These are phyloP conservation scores for Tylopilus subfusipes DNA, from an alignment of 768 basidiomycete genomes.

Conservation along the genomic window DNA sequence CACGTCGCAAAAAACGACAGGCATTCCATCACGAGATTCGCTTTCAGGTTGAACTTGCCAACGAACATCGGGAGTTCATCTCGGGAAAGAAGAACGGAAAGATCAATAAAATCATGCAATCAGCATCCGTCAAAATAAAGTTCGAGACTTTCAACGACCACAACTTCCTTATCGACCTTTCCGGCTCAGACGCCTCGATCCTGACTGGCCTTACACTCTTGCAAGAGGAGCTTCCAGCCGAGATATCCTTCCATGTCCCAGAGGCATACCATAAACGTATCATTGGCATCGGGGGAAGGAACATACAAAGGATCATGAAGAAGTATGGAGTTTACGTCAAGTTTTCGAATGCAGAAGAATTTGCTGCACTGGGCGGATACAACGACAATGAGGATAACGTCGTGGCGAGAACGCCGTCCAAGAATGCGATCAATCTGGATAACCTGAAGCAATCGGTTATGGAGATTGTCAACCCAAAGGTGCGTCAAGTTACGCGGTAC, in stretches of 20 bases:
- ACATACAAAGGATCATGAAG: slow-evolving; percentile 99
- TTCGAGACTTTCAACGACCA: slow-evolving; percentile 98
- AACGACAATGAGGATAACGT: slow-evolving; percentile 99
- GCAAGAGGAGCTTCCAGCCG: slow-evolving; percentile 97
- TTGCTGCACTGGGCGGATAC: slow-evolving; percentile 90
- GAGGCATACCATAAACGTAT: slow-evolving; percentile 99
- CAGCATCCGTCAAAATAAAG: slow-evolving; percentile 95
- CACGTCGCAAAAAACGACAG: slow-evolving; percentile 35
- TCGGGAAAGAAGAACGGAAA: slow-evolving; percentile 99
- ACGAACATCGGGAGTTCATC: slow-evolving; percentile 98
- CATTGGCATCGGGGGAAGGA: slow-evolving; percentile 96
- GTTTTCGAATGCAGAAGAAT: slow-evolving; percentile 97
- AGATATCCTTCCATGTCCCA: slow-evolving; percentile 98
- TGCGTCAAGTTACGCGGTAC: slow-evolving; percentile 31
- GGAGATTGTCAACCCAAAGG: slow-evolving; percentile 97
- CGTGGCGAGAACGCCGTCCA: slow-evolving; percentile 95
- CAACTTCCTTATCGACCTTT: slow-evolving; percentile 91
- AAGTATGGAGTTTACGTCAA: slow-evolving; percentile 99
- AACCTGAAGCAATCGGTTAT: slow-evolving; percentile 94
- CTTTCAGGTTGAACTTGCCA: slow-evolving; percentile 96
- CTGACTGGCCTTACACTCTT: slow-evolving; percentile 84
- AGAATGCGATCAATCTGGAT: slow-evolving; percentile 94
- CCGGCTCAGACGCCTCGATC: slow-evolving; percentile 79
- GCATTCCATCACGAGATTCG: slow-evolving; percentile 95
- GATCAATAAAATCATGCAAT: slow-evolving; percentile 99